Conservation (phyloP, 139 green algal species). For the Volvox reticuliferus region DNA sequence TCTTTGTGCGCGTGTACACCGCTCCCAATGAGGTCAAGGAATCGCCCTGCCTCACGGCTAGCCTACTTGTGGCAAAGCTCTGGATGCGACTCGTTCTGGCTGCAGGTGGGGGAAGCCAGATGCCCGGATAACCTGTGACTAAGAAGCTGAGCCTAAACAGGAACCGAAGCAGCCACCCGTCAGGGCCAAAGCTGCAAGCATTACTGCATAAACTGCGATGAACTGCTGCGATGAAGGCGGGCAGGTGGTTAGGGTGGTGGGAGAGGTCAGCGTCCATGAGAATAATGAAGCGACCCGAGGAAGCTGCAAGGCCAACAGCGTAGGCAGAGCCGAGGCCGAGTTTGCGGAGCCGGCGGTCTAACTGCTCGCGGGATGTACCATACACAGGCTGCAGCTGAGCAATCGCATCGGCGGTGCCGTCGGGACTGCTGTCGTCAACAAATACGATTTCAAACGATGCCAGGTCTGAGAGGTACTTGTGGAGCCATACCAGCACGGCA, state of each 20-base stretch:
- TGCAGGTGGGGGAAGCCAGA: slow-evolving; percentile 68
- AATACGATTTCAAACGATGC: slow-evolving; percentile 92
- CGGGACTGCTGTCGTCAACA: slow-evolving; percentile 95
- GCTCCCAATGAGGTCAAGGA: slow-evolving; percentile 81
- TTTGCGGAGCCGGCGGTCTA: slow-evolving; percentile 79
- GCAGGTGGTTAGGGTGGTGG: slow-evolving; percentile 85
- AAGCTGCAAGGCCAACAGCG: slow-evolving; percentile 49
- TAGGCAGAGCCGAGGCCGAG: slow-evolving; percentile 84
- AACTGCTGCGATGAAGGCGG: slow-evolving; percentile 38
- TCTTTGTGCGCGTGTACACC: slow-evolving; percentile 95
- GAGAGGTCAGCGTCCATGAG: slow-evolving; percentile 98
- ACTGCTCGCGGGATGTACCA: slow-evolving; percentile 10
- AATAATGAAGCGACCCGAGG: slow-evolving; percentile 86
- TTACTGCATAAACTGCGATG: too few relatives aligned
- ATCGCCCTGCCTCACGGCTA: slow-evolving; percentile 80
- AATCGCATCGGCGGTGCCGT: slow-evolving; percentile 88
- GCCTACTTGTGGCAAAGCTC: slow-evolving; percentile 93
- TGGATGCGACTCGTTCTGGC: slow-evolving; percentile 93
- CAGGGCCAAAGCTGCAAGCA: too few relatives aligned
- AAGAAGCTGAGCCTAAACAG: too few relatives aligned
- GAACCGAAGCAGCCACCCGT: too few relatives aligned
- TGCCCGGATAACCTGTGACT: too few relatives aligned
- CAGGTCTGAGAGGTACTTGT: slow-evolving; percentile 68
- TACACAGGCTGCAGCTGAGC: slow-evolving; percentile 36
- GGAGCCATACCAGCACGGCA: slow-evolving; percentile 82